Conservation (phyloP, 2,329 filamentous ascomycete genomes). For the Leptosphaerulina australis region DNA sequence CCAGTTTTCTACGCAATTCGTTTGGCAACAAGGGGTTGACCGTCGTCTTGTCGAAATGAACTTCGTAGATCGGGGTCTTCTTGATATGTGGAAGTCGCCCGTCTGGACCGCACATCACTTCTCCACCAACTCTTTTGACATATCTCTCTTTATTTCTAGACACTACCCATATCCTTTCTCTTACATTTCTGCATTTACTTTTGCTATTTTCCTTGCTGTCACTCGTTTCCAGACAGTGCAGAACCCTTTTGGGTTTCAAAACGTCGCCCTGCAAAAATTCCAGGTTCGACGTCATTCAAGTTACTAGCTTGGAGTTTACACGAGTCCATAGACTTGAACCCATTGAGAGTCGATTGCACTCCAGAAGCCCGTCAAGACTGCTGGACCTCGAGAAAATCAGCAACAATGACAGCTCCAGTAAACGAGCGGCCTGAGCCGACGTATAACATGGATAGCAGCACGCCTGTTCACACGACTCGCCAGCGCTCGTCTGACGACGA, state of each 20-base stretch:
- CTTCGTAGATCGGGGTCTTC: slow-evolving; percentile 2
- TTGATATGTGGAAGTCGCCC: slow-evolving; percentile 11
- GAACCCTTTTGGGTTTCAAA: not conserved
- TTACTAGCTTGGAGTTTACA: slow-evolving; percentile 5
- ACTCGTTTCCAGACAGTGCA: not conserved
- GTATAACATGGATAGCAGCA: slow-evolving; percentile 43
- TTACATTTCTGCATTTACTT: not conserved
- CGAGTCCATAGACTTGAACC: not conserved
- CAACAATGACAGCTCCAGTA: slow-evolving; percentile 45
- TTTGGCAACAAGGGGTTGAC: slow-evolving; percentile 10
- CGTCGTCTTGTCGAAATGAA: slow-evolving; percentile 16
- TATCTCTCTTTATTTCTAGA: not conserved
- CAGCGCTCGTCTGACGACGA: slow-evolving; percentile 49
- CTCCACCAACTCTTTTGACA: slow-evolving; percentile 11
- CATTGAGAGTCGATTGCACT: not conserved
- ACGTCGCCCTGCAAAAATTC: slow-evolving; percentile 5
- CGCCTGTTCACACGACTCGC: slow-evolving; percentile 19
- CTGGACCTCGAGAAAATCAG: slow-evolving; percentile 13
- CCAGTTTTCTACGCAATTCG: slow-evolving; percentile 21
- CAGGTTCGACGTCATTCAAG: slow-evolving; percentile 9
- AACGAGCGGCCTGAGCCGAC: slow-evolving; percentile 45
- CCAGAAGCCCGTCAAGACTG: slow-evolving; percentile 2
- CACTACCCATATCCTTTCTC: not conserved
- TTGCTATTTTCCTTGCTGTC: not conserved
- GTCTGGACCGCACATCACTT: slow-evolving; percentile 16